Base-by-base conservation (phyloP, 345 rosid genomes). In the Anastatica hierochuntica region DNA sequence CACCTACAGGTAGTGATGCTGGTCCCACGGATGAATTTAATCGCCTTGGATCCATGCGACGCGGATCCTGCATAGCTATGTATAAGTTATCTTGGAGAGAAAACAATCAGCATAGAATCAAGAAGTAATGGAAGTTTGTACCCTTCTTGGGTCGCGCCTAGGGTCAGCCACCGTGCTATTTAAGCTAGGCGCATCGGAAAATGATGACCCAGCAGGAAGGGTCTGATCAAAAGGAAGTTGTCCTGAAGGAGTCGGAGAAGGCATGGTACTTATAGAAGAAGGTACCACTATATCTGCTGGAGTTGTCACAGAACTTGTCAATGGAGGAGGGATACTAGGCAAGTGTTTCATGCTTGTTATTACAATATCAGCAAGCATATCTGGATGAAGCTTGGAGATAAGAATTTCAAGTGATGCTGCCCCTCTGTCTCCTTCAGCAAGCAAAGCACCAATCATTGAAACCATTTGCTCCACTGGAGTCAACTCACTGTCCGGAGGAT, bases 381-480 rank as follows among this genome's bases (percentile, higher is more conserved):
- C 98, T 68, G 98, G 96, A 72, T 92, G 96, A 54, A 92, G 80
- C 68, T 81, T 81, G 48, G 94, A 78, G 70, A 92, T 74, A 46
- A 92, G 95, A 75, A 92, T 69, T 74, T 83, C 90, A 57, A 92
- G 88, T 34, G 98, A 92, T 73, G 87, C 90, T 51, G 95, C 95
- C 14, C 98, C 98, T 61, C 95, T 79, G 72, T 92, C 98, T 55
- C 98, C 98, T 79, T 88, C 98, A 27, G 95, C 98, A 67, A 92
- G 98, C 75, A 92, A 74, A 58, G 94, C 98, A 71, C 96, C 96
- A 73, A 92, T 88, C 88, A 92, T 83, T 36, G 94, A 84, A 63
- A 92, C 83, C 96, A 92, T 88, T 74, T 92, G 89, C 68, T 85
- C 96, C 40, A 79, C 98, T 53, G 96, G 96, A 45, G 82, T 76